phyloP scores from a whole-genome alignment of 2,329 filamentous ascomycete species.

The Dryadomyces quercus-mongolicae region DNA sequence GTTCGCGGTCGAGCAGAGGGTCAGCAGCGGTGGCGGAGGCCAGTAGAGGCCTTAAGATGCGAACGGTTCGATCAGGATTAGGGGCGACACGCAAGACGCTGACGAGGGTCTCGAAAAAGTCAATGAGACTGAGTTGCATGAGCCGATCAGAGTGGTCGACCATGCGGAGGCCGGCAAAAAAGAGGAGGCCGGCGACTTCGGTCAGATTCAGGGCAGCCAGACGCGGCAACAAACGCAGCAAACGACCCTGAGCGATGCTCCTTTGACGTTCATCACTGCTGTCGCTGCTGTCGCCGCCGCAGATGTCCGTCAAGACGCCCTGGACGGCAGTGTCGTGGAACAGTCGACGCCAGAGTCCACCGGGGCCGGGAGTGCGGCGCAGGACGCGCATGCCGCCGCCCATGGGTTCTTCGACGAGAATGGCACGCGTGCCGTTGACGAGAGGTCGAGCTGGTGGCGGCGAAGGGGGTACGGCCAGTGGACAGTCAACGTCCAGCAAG shows the following conservation, averaged over 20 bases:
- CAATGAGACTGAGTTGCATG: slow-evolving; percentile 37
- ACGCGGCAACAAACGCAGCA: slow-evolving; percentile 38
- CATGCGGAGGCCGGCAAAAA: slow-evolving; percentile 40
- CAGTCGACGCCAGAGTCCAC: slow-evolving; percentile 40
- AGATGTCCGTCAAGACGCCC: slow-evolving; percentile 25
- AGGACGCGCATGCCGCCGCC: slow-evolving; percentile 19
- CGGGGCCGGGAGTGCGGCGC: slow-evolving; percentile 33
- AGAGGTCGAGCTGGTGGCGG: slow-evolving; percentile 4
- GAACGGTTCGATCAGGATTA: slow-evolving; percentile 19
- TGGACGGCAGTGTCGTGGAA: slow-evolving; percentile 30
- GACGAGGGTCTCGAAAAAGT: slow-evolving; percentile 40
- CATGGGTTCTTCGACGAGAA: not conserved
- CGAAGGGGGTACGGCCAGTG: slow-evolving; percentile 18
- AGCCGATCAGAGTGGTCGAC: slow-evolving; percentile 35
- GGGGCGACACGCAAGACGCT: slow-evolving; percentile 32
- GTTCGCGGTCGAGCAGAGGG: slow-evolving; percentile 21
- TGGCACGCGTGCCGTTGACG: not conserved
- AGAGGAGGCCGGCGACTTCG: slow-evolving; percentile 29
- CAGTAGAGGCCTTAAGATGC: slow-evolving; percentile 26
- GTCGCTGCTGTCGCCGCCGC: slow-evolving; percentile 12
- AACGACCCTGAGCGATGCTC: slow-evolving; percentile 36
- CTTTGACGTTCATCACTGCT: slow-evolving; percentile 17
- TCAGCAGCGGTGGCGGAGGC: slow-evolving; percentile 28
- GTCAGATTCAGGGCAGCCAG: slow-evolving; percentile 34
- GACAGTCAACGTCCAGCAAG: slow-evolving; percentile 43